Conservation (phyloP, 1,284 basidiomycete genomes). For the Ustilago vetiveriae region DNA sequence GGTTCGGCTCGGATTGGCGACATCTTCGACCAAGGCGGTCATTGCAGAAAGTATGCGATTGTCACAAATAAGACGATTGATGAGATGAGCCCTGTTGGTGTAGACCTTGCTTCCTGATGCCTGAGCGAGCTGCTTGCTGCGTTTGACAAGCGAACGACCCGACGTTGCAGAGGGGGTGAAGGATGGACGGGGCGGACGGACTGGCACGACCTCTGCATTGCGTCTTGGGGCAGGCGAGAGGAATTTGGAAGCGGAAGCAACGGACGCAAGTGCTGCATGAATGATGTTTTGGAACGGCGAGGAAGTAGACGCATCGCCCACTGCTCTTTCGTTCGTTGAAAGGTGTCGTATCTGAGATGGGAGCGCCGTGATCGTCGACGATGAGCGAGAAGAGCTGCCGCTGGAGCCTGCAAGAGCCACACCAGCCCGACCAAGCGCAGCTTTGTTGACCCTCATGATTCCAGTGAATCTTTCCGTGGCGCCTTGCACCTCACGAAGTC, state of each 20-base stretch:
- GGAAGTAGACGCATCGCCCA: too few relatives aligned
- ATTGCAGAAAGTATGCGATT: constrained; percentile 45
- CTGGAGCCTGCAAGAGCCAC: background rate
- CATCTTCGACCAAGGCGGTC: constrained; percentile 25
- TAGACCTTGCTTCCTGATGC: background rate
- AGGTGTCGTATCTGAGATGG: too few relatives aligned
- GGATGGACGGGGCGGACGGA: background rate
- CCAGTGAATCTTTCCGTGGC: too few relatives aligned
- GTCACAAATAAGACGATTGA: constrained; percentile 26
- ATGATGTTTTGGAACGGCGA: constrained; percentile 23
- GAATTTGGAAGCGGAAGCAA: background rate
- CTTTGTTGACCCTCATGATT: background rate
- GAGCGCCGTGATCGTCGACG: too few relatives aligned
- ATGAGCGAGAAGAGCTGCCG: too few relatives aligned
- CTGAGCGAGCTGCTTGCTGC: background rate
- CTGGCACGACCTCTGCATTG: background rate
- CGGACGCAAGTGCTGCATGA: constrained; percentile 12
- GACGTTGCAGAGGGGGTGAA: background rate
- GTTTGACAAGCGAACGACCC: background rate
- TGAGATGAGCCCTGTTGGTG: constrained; percentile 16
- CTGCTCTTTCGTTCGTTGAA: too few relatives aligned
- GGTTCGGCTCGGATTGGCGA: constrained; percentile 7
- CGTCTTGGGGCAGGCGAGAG: constrained; percentile 2
- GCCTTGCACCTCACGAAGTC: too few relatives aligned
- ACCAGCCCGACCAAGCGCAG: background rate